Evolutionary conservation across 495 filamentous ascomycete species (phyloP), one percentile per base, ranked within the genome.

Genomic region (Talaromyces ruber): DNA sequence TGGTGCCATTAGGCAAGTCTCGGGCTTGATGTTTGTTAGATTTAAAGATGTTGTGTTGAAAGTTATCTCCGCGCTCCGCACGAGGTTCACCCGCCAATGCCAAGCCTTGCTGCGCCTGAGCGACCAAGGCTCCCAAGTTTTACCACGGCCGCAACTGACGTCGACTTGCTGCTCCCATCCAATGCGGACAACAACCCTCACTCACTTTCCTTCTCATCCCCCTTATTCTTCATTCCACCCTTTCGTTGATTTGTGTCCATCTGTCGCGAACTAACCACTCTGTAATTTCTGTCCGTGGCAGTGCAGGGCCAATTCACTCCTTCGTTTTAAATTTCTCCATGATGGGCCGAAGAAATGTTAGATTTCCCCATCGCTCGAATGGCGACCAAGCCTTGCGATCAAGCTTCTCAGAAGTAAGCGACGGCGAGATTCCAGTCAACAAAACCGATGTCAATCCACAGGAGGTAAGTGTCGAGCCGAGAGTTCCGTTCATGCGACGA

Each of bases 321-420:
- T 64, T 55, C 57, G n/a, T 57, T 28, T 45, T 61, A 51, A 25
- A 30, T 55, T 57, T 60, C 39, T n/a, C 58, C 70, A 91, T 90
- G 88, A 89, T 87, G 79, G 82, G 88, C 63, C 87, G 89, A 70
- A 84, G 91, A 68, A 87, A 86, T 74, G 90, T 96, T 67, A 87
- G 91, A 70, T 97, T 97, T 75, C 84, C 86, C 64, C 86, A 89
- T 70, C 80, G 85, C 58, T 76, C 76, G 47, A 84, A 74, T 61
- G 83, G 77, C 60, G 78, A 82, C 14, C 81, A 80, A 32, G 76
- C 76, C 37, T 84, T 89, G 61, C 81, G 90, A 64, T 73, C 79
- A 24, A 92, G 89, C 79, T 82, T 92, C 68, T 90, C 89, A 68
- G 90, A 95, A 65, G 81, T 85, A 70, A 93, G 89, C 74, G 91